Base-by-base conservation (phyloP, 2,329 filamentous ascomycete genomes). In the Epichloe glyceriae region DNA sequence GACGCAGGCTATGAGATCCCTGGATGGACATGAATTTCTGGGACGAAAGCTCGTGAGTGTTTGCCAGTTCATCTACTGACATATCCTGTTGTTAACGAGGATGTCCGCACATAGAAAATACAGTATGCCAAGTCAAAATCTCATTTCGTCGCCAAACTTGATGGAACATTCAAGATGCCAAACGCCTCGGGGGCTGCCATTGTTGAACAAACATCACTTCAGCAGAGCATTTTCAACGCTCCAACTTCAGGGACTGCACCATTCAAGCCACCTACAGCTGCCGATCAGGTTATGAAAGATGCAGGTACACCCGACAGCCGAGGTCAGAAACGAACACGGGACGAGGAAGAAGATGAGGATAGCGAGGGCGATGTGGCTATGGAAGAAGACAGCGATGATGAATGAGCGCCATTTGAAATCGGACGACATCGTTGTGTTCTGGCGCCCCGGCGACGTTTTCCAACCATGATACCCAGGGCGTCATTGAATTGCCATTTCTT, bases 91-190 rank as follows among this genome's bases (percentile, higher is more conserved):
- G 30, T 34, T 54, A 20, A 52, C 50, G 14, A 37, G 34, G 2
- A 30, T 41, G 4, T 30, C 8, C 30, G 49, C 33, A 15, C 26
- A n/a, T 53, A 97, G 91, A 86, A 83, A 79, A 89, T 98, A 59
- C 76, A 84, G 57, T 98, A 97, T 66, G 89, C 87, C 52, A 95
- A 90, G 67, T 82, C 83, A 52, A 91, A 91, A 64, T 96, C 90
- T 3, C 78, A 95, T 65, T 85, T 86, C 22, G 81, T 98, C 55
- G 82, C 88, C 35, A 95, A 95, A 67, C 81, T 98, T 49, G 90
- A 95, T 58, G 93, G 93, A 55, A 91, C 88, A 14, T 95, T 89
- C 70, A 83, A 83, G 62, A 76, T 86, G 58, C 82, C 87, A 14
- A 70, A 70, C 30, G 68, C 68, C 40, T 70, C 73, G 19, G 74